Evolutionary conservation across 345 rosid species (phyloP), one percentile per base, ranked within the genome.

Genomic region (Lagerstroemia speciosa): DNA sequence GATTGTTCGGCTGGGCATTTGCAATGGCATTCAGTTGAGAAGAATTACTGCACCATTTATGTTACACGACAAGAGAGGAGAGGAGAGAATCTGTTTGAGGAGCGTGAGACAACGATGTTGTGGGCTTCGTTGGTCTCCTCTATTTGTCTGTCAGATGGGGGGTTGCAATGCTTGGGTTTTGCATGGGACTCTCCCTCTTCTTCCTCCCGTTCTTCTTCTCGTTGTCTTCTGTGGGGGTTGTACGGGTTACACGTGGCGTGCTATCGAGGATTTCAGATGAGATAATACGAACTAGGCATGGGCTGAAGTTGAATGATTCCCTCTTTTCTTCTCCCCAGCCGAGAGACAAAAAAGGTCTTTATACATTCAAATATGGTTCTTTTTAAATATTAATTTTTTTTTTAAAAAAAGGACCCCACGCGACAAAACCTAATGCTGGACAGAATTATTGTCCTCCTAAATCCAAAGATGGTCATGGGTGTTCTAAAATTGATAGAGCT

Each of bases 201-300:
- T 19, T 48, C 55, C 10, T n/a, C 60, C 12, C 12, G 30, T 53
- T 53, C 16, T 41, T 41, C 46, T 14, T 41, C 15, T 41, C 15
- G 46, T 41, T 20, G n/a, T 48, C 24, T 20, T 48, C 24, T 20
- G 53, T 48, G 0, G 22, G 24, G 53, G 60, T 24, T 53, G 30
- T n/a, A 6, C 11, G 60, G 14, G 2, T 62, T 37, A 17, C 71
- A 37, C 71, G 64, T 26, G 71, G 71, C 71, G 24, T 4, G 45
- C 64, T 68, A 11, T 36, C 32, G 33, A 5, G 8, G 24, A 27
- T 68, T 3, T 24, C 14, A 8, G 3, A 10, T 19, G 8, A 9
- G 15, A 14, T 1, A 16, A 11, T 45, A 45, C 15, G 50, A 15
- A 3, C 17, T 11, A 0, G 60, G 60, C 60, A 24, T 53, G 60